These are phyloP conservation scores for Backusella circina DNA, from an alignment of 192 early-diverging fungal species.

Conservation along the genomic window DNA sequence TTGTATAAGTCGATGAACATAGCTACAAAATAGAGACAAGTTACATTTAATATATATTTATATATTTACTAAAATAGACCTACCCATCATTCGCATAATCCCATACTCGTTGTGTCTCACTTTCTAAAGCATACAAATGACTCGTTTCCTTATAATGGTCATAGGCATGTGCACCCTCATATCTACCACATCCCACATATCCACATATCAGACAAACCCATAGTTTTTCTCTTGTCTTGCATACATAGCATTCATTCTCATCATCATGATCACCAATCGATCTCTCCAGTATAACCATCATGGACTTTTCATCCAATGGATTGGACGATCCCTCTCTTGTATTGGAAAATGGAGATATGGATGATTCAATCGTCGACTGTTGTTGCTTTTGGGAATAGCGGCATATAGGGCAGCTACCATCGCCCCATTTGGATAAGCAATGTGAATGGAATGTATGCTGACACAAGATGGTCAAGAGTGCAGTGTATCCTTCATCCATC, in stretches of 20 bases:
- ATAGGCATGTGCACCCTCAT: slow-evolving; percentile 87
- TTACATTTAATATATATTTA: not conserved
- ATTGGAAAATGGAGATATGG: not conserved
- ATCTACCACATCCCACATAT: slow-evolving; percentile 93
- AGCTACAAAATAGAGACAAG: slow-evolving; percentile 15
- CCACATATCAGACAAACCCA: slow-evolving; percentile 99
- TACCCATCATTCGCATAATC: slow-evolving; percentile 93
- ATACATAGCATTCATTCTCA: slow-evolving; percentile 50
- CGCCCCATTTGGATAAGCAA: slow-evolving; percentile 92
- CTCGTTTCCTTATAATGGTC: slow-evolving; percentile 78
- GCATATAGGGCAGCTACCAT: slow-evolving; percentile 93
- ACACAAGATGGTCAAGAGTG: slow-evolving; percentile 88
- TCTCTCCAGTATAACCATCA: not conserved
- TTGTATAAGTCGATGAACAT: slow-evolving; percentile 94
- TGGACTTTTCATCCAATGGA: not conserved
- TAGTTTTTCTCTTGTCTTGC: slow-evolving; percentile 72
- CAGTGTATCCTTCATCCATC: slow-evolving; percentile 87
- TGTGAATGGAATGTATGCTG: slow-evolving; percentile 96
- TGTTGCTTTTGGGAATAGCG: slow-evolving; percentile 65
- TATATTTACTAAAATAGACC: not conserved
- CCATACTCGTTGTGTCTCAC: slow-evolving; percentile 98
- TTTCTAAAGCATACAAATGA: slow-evolving; percentile 89
- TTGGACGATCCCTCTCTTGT: not conserved
- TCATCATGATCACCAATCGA: slow-evolving; percentile 3
- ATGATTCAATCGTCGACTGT: not conserved